phyloP scores from a whole-genome alignment of 1,139 yeast species.

The Sugiyamaella grinbergsii region DNA sequence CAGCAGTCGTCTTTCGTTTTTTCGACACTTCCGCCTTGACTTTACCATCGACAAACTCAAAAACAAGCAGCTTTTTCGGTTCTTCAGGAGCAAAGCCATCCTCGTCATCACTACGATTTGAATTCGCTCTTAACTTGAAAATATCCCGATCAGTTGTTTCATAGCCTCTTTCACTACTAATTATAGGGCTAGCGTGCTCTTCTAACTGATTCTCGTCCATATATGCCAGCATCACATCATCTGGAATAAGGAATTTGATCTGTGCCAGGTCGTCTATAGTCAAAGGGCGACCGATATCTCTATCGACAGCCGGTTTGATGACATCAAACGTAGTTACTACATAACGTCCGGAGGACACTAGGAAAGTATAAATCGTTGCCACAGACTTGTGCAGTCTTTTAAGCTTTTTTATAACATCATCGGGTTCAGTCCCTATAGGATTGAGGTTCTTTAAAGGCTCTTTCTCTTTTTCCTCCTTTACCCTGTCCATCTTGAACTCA shows the following conservation, averaged over 20 bases:
- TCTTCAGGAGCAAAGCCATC: slow-evolving; percentile 26
- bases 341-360: slow-evolving; percentile 54
- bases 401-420: slow-evolving; percentile 5
- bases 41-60: slow-evolving; percentile 77
- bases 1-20: slow-evolving; percentile 13
- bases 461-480: not conserved
- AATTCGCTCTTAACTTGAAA: slow-evolving; percentile 44
- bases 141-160: slow-evolving; percentile 53
- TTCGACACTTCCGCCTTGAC: slow-evolving; percentile 40
- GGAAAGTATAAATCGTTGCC: slow-evolving; percentile 56
- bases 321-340: slow-evolving; percentile 57
- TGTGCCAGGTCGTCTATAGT: slow-evolving; percentile 59
- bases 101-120: slow-evolving; percentile 42
- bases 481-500: not conserved
- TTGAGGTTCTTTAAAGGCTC: not conserved
- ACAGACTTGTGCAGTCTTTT: slow-evolving; percentile 28
- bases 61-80: slow-evolving; percentile 59
- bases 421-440: not conserved
- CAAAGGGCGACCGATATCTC: slow-evolving; percentile 36
- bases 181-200: slow-evolving; percentile 26
- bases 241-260: slow-evolving; percentile 64
- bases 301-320: slow-evolving; percentile 52
- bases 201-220: slow-evolving; percentile 47
- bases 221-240: slow-evolving; percentile 68
- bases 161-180: slow-evolving; percentile 24